Conservation (phyloP, 768 basidiomycete genomes). For the Tulasnella sp. region DNA sequence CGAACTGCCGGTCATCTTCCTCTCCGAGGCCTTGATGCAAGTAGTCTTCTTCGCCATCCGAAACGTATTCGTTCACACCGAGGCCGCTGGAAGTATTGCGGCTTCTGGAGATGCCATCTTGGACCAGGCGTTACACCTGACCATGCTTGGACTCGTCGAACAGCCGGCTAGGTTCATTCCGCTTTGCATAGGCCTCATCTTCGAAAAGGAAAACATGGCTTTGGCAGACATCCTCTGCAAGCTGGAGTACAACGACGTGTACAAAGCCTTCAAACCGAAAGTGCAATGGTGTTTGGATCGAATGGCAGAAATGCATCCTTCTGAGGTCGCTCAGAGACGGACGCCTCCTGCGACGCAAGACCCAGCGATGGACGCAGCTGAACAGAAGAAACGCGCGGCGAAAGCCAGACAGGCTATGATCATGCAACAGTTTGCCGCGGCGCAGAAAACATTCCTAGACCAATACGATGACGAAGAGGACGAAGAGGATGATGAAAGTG, state of each 20-base stretch:
- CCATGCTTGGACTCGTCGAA: conserved; percentile 77
- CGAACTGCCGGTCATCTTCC: conserved; percentile 49
- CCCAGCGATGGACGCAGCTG: conserved; percentile 29
- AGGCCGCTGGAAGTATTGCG: conserved; percentile 45
- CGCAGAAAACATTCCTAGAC: conserved; percentile 76
- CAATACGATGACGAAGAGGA: conserved; percentile 60
- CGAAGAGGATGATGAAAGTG: conserved; percentile 41
- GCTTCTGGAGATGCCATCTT: conserved; percentile 81
- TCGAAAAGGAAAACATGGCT: conserved; percentile 43
- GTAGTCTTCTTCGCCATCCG: conserved; percentile 73
- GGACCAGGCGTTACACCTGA: conserved; percentile 76
- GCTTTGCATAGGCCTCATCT: conserved; percentile 42
- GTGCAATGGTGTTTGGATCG: conserved; percentile 62
- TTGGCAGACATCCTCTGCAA: conserved; percentile 62
- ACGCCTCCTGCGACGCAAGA: conserved; percentile 30
- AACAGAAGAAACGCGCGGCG: conserved; percentile 70
- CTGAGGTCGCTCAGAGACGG: conserved; percentile 43
- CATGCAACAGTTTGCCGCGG: conserved; percentile 91
- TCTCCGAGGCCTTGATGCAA: conserved; percentile 61
- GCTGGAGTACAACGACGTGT: conserved; percentile 64
- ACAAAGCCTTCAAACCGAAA: conserved; percentile 55
- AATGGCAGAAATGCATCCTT: conserved; percentile 44
- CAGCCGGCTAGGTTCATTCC: conserved; percentile 49
- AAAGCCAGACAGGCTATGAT: conserved; percentile 87
- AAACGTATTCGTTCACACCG: conserved; percentile 59